Percentiles rank a stretch among this genome's conserved stretches.
These are phyloP conservation scores for Apostasia shenzhenica DNA, from an alignment of 106 monocot genomes.

Conservation along the genomic window DNA sequence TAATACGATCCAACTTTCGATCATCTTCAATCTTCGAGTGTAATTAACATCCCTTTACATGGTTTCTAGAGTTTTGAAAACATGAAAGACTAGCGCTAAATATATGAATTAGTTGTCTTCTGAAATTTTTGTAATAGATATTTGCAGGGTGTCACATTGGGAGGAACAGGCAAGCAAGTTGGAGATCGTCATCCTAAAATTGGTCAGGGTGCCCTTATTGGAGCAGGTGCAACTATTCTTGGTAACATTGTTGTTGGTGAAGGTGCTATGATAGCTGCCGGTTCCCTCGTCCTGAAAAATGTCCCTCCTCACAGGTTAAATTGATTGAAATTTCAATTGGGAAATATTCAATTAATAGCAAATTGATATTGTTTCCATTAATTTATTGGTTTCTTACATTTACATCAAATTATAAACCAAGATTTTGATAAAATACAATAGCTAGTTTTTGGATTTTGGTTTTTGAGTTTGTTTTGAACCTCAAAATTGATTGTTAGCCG, in stretches of 20 bases:
- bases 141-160: slow-evolving; percentile 71
- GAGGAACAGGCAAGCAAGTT: slow-evolving; percentile 81
- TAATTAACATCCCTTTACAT: too few species aligned
- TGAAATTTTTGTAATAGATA: background rate
- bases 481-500: background rate
- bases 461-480: background rate
- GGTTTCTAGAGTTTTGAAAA: too few species aligned
- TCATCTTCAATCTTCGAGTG: too few species aligned
- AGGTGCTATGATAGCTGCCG: slow-evolving; percentile 87
- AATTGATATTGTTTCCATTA: too few species aligned
- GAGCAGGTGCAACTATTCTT: slow-evolving; percentile 86
- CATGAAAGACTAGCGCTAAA: too few species aligned
- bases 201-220: slow-evolving; percentile 81
- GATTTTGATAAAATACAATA: too few species aligned
- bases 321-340: background rate
- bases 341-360: background rate
- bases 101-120: background rate
- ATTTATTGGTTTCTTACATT: background rate
- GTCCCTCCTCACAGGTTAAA: slow-evolving; percentile 83
- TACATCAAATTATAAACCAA: background rate
- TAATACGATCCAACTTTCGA: too few species aligned
- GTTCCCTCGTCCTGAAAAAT: slow-evolving; percentile 84
- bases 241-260: slow-evolving; percentile 78
- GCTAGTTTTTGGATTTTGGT: too few species aligned
- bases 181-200: slow-evolving; percentile 94